Evolutionary conservation across 1,284 basidiomycete genomes (phyloP).

Genomic region (Vanrija sp.): DNA sequence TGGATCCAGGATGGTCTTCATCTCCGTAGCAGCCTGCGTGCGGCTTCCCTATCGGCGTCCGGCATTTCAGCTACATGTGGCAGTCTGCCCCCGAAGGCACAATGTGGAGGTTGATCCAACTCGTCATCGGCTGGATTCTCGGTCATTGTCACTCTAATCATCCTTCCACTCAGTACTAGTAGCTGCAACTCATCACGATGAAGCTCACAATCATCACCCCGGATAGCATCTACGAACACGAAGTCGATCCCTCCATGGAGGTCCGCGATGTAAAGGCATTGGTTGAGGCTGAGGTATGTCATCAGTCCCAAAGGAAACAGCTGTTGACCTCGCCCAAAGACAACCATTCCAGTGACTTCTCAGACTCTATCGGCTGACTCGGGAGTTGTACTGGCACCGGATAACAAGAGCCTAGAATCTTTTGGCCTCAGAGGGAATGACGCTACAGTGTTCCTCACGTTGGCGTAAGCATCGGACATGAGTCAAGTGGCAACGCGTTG

Average conservation of each 20-base stretch:
- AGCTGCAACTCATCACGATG: constrained; percentile 54
- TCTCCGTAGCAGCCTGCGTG: background rate
- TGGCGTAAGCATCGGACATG: constrained; percentile 39
- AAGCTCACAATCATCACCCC: constrained; percentile 71
- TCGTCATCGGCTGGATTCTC: background rate
- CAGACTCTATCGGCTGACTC: constrained; percentile 37
- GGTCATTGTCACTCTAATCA: background rate
- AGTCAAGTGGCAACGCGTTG: background rate
- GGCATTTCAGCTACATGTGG: too few species aligned
- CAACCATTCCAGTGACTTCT: constrained; percentile 23
- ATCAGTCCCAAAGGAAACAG: background rate
- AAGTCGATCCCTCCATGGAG: constrained; percentile 82
- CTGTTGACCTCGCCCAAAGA: constrained; percentile 15
- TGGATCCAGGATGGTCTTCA: too few species aligned
- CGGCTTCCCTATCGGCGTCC: background rate
- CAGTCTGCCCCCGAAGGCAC: background rate
- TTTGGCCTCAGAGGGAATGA: constrained; percentile 36
- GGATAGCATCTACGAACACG: constrained; percentile 70
- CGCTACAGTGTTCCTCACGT: constrained; percentile 40
- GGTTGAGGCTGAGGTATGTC: constrained; percentile 77
- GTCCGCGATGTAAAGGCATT: constrained; percentile 84
- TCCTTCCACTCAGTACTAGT: background rate
- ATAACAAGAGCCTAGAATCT: constrained; percentile 29
- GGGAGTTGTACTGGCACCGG: constrained; percentile 31
- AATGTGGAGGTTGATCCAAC: constrained; percentile 9